These are phyloP conservation scores for Fusarium oligoseptatum DNA, from an alignment of 2,329 filamentous ascomycete species.

Conservation along the genomic window DNA sequence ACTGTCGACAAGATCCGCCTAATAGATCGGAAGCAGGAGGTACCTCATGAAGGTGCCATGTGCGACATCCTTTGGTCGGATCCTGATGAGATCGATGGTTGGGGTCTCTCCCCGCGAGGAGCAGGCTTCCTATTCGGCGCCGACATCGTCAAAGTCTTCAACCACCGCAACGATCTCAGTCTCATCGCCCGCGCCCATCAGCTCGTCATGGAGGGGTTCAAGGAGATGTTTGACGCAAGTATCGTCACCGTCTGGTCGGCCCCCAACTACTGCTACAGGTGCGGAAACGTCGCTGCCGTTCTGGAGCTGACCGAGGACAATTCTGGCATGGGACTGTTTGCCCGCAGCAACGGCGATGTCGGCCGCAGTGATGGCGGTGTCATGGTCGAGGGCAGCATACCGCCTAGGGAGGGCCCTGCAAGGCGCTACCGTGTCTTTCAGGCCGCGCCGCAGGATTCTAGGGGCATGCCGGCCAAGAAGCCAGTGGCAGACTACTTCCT, in stretches of 20 bases:
- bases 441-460: slow-evolving; percentile 92
- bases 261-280: slow-evolving; percentile 96
- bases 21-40: slow-evolving; percentile 96
- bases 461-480: slow-evolving; percentile 99
- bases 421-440: slow-evolving; percentile 95
- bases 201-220: slow-evolving; percentile 99
- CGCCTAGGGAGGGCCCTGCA: slow-evolving; percentile 76
- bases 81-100: slow-evolving; percentile 97
- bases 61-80: slow-evolving; percentile 98
- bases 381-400: slow-evolving; percentile 62
- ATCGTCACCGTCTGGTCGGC: slow-evolving; percentile 99
- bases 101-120: slow-evolving; percentile 93
- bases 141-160: slow-evolving; percentile 96
- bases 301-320: slow-evolving; percentile 92
- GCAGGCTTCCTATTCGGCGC: slow-evolving; percentile 96
- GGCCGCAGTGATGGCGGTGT: slow-evolving; percentile 67
- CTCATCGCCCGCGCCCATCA: slow-evolving; percentile 96
- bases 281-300: slow-evolving; percentile 95
- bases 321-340: slow-evolving; percentile 77
- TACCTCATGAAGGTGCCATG: slow-evolving; percentile 98
- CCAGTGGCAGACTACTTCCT: slow-evolving; percentile 98
- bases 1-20: slow-evolving; percentile 95
- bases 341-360: slow-evolving; percentile 79
- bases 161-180: slow-evolving; percentile 91
- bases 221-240: slow-evolving; percentile 97